Conservation (phyloP, 2,329 filamentous ascomycete species). For the Sporothrix brunneoviolacea region DNA sequence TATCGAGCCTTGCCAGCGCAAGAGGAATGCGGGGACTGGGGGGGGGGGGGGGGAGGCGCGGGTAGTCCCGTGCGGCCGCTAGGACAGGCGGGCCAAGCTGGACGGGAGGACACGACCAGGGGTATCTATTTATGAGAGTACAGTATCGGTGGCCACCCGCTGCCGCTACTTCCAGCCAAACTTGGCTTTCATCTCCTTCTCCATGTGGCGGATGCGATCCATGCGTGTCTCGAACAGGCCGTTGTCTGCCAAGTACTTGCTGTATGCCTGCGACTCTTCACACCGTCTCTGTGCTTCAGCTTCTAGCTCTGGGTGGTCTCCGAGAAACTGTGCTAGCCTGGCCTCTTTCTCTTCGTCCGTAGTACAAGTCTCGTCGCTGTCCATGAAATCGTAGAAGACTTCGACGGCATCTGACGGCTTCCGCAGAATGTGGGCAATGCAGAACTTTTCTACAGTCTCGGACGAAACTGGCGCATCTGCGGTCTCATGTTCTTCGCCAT, state of each 20-base stretch:
- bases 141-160: too few species aligned
- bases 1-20: too few species aligned
- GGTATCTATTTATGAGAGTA: too few species aligned
- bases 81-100: too few species aligned
- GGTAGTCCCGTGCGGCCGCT: too few species aligned
- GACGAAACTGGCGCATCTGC: background rate
- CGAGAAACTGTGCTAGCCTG: background rate
- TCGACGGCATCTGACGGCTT: slow-evolving; percentile 4
- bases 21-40: too few species aligned
- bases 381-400: slow-evolving; percentile 6
- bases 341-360: background rate
- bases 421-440: slow-evolving; percentile 7
- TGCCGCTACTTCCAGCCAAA: too few species aligned
- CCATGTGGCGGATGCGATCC: background rate
- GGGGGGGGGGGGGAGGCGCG: too few species aligned
- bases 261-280: background rate
- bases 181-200: background rate
- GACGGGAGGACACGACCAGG: too few species aligned
- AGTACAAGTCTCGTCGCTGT: background rate
- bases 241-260: background rate
- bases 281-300: slow-evolving; percentile 3
- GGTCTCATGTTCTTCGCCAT: background rate
- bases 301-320: background rate
- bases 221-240: slow-evolving; percentile 1
- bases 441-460: background rate